A percentile compares a stretch with the other conserved stretches of the same genome.
phyloP scores from a whole-genome alignment of 2,329 filamentous ascomycete species.

The Sporothrix humicola region DNA sequence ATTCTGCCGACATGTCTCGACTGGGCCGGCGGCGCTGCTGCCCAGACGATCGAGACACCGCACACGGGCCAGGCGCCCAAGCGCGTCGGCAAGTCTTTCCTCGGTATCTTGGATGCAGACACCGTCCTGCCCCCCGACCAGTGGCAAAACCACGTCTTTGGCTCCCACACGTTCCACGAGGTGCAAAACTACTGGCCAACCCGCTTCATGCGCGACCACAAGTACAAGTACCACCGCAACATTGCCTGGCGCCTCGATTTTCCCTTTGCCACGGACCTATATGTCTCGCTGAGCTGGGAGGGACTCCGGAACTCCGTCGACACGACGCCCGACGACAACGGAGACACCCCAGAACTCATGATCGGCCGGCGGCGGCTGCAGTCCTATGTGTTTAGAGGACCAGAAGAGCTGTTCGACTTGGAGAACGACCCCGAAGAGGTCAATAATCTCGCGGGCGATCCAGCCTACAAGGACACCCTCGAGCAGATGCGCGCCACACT shows the following conservation, averaged over 20 bases:
- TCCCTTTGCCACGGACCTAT: constrained; percentile 55
- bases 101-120: constrained; percentile 45
- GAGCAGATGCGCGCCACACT: constrained; percentile 42
- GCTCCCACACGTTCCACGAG: constrained; percentile 60
- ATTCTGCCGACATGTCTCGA: constrained; percentile 54
- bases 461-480: constrained; percentile 44
- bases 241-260: constrained; percentile 57
- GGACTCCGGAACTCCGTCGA: constrained; percentile 49
- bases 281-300: constrained; percentile 52
- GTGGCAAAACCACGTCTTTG: constrained; percentile 51
- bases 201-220: constrained; percentile 50
- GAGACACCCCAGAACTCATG: constrained; percentile 39
- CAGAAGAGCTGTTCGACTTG: constrained; percentile 56
- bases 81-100: constrained; percentile 47
- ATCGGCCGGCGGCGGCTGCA: constrained; percentile 50
- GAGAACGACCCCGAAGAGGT: constrained; percentile 48
- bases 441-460: constrained; percentile 39
- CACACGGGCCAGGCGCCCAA: not conserved
- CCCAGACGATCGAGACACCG: constrained; percentile 33
- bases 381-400: constrained; percentile 52
- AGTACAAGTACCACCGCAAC: constrained; percentile 59
- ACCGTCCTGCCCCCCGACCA: constrained; percentile 36
- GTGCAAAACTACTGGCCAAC: constrained; percentile 58
- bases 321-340: not conserved
- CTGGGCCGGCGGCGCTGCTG: constrained; percentile 43